These are phyloP conservation scores for Colletotrichum agaves DNA, from an alignment of 2,329 filamentous ascomycete genomes.

Conservation along the genomic window DNA sequence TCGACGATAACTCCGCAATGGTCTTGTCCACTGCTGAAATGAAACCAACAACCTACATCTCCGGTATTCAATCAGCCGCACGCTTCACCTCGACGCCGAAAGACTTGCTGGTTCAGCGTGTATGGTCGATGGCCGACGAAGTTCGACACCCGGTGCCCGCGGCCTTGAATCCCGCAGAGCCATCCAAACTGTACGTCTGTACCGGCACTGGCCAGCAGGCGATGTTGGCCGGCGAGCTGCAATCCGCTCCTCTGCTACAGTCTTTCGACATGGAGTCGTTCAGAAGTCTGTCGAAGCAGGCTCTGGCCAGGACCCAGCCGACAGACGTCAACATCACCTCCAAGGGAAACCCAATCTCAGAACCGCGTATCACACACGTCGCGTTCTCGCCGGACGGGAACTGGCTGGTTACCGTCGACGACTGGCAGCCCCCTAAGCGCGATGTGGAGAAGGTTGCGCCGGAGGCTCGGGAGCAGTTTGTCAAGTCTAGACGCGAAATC, in stretches of 20 bases:
- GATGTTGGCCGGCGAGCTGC: constrained; percentile 59
- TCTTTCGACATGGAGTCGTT: constrained; percentile 86
- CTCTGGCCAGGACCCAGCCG: constrained; percentile 86
- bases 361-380: constrained; percentile 81
- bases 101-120: constrained; percentile 63
- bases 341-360: constrained; percentile 75
- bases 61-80: constrained; percentile 78
- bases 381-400: constrained; percentile 82
- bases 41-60: constrained; percentile 83
- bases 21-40: constrained; percentile 90
- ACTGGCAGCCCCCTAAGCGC: constrained; percentile 80
- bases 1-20: constrained; percentile 94
- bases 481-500: constrained; percentile 72
- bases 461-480: constrained; percentile 54
- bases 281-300: constrained; percentile 85
- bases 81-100: constrained; percentile 62
- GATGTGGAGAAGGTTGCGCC: constrained; percentile 67
- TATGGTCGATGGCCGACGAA: constrained; percentile 57
- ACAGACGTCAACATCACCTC: constrained; percentile 83
- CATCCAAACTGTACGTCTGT: constrained; percentile 74
- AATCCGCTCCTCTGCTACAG: constrained; percentile 74
- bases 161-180: constrained; percentile 68
- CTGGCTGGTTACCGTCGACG: constrained; percentile 93
- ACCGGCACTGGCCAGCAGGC: constrained; percentile 71
- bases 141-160: constrained; percentile 66